Conservation (phyloP, 768 basidiomycete genomes). For the Holtermannia corniformis region DNA sequence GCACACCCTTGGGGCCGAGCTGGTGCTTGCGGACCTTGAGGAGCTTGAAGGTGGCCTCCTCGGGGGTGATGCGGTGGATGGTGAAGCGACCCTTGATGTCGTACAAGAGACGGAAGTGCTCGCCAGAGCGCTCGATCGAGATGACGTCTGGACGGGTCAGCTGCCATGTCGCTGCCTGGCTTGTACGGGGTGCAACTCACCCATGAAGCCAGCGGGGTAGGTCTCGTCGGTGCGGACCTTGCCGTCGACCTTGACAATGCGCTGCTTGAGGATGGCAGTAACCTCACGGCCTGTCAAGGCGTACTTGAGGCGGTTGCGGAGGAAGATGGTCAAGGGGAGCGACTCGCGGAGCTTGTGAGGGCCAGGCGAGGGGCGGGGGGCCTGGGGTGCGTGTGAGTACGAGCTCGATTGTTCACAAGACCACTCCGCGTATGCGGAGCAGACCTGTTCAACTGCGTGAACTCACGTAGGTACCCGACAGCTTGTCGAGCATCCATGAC, state of each 20-base stretch:
- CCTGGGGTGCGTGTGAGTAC: constrained; percentile 43
- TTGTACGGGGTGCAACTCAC: constrained; percentile 47
- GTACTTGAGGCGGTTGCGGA: constrained; percentile 98
- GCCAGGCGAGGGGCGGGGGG: constrained; percentile 92
- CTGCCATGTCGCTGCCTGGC: neutral
- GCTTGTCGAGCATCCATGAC: constrained; percentile 99
- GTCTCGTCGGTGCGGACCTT: constrained; percentile 98
- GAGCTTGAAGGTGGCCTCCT: constrained; percentile 95
- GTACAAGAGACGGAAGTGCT: constrained; percentile 98
- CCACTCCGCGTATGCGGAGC: constrained; percentile 26
- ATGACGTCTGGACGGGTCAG: constrained; percentile 64
- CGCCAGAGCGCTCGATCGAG: constrained; percentile 93
- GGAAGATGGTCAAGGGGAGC: constrained; percentile 92
- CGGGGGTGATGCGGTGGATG: constrained; percentile 96
- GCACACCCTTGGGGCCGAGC: constrained; percentile 85
- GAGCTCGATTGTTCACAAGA: constrained; percentile 1
- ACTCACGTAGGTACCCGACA: constrained; percentile 49
- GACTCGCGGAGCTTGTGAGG: constrained; percentile 99
- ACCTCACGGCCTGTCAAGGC: constrained; percentile 96
- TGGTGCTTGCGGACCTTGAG: constrained; percentile 78
- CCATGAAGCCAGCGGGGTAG: constrained; percentile 96
- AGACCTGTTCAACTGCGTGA: neutral
- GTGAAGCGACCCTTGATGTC: constrained; percentile 99
- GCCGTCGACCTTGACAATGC: constrained; percentile 94
- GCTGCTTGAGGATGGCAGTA: constrained; percentile 85